Percentiles rank a stretch among this genome's conserved stretches.
phyloP scores from a whole-genome alignment of 164 flowering plant genomes.

The Vitis rupestris region DNA sequence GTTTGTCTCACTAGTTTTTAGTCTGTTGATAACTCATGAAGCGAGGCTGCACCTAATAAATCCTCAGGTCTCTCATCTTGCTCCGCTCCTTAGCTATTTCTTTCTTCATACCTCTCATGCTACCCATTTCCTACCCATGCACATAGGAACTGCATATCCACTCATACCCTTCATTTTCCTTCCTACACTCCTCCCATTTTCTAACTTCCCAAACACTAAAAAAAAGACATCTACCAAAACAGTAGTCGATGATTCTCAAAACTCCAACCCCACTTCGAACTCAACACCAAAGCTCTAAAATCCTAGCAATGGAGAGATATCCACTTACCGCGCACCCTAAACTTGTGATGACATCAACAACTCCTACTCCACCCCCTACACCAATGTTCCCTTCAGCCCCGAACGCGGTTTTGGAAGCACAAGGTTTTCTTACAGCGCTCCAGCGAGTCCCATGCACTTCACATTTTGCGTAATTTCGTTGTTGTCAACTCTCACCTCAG shows the following conservation, averaged over 20 bases:
- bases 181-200: neutral
- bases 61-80: too few relatives aligned
- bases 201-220: neutral
- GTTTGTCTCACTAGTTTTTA: too few relatives aligned
- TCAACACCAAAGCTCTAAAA: conserved; percentile 8
- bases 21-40: too few relatives aligned
- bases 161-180: neutral
- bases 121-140: too few relatives aligned
- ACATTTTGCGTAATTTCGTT: too few relatives aligned
- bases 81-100: too few relatives aligned
- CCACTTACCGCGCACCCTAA: neutral
- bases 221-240: conserved; percentile 20
- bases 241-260: conserved; percentile 15
- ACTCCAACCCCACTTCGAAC: neutral
- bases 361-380: conserved; percentile 29
- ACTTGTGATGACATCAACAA: conserved; percentile 36
- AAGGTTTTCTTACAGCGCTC: too few relatives aligned
- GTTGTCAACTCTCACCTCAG: neutral
- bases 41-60: too few relatives aligned
- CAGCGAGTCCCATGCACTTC: too few relatives aligned
- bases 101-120: too few relatives aligned
- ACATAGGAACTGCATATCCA: neutral
- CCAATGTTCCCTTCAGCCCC: too few relatives aligned
- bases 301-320: conserved; percentile 5
- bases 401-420: too few relatives aligned